Base-by-base conservation (phyloP, 2,329 filamentous ascomycete genomes). In the Orbilia quercus region DNA sequence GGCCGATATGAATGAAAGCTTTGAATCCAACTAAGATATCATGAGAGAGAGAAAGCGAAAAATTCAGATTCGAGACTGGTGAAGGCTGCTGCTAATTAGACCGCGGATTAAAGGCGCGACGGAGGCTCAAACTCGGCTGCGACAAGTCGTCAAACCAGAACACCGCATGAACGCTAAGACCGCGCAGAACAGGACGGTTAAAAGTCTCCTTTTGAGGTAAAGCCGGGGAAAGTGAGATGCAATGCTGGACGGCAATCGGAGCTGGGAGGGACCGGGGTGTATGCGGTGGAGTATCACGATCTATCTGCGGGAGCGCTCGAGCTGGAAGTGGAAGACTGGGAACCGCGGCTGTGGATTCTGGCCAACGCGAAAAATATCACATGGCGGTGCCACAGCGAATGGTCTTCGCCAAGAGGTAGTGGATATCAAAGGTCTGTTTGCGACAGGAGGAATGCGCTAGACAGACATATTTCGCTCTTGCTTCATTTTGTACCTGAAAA, bases 301-400 rank as follows among this genome's bases (percentile, higher is more conserved):
- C 40, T 12, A 2, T 23, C 7, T 31, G 28, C 28, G 28, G 28
- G 42, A n/a, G 48, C 42, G 16, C 14, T 42, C 18, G 31, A 48
- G 18, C 45, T 22, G 22, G 45, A 12, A n/a, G 6, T 20, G 22
- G 47, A 7, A 51, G n/a, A 38, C 36, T 45, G 14, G 48, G 47
- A 60, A 60, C 69, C 69, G 69, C 69, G 69, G 69, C 69, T 73
- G 53, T 42, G 31, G 22, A 16, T 45, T 42, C 28, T 22, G n/a
- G 40, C 7, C 59, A 64, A 72, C 67, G 53, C 67, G 67, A 65
- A 64, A 63, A 72, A 64, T 72, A 72, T 72, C 69, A 73, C 60
- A 73, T 73, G 69, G 58, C 28, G 69, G 69, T 66, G 60, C 48
- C 69, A 73, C 69, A 73, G 44, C 63, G n/a, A 40, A 16, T 34